Evolutionary conservation across 139 green algal species (phyloP), one percentile per base, ranked within the genome.

Genomic region (Micractinium sp.): DNA sequence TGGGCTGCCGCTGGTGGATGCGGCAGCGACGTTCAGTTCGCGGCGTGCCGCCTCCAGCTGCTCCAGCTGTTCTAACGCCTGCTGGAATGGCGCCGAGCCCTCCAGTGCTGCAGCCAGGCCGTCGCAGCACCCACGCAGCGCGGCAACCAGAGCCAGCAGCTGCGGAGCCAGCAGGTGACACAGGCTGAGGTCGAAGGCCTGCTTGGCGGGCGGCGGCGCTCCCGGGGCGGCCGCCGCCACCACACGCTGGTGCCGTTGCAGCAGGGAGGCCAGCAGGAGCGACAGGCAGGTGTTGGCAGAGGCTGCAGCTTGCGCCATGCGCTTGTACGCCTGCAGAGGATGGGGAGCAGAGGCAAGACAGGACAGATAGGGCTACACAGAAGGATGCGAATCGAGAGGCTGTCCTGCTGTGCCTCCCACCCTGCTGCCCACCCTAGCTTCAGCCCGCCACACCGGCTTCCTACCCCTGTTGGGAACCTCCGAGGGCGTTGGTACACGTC

Each of bases 321-420:
- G 77, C 77, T 82, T 82, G 39, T 85, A 71, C 47, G 80, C 80
- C 80, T 85, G 80, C 78, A 73, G 76, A 38, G 38, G 14, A 60
- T 22, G 15, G 38, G 38, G 36, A 16, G 1, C 1, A 35, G n/a
- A 39, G 31, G 73, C 31, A 79, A n/a, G 75, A 35, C 35, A 77
- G 14, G 60, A 16, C 14, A 67, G 60, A 67, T 67, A 67, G 60
- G 60, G 60, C 15, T n/a, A n/a, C n/a, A n/a, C n/a, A n/a, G n/a
- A n/a, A n/a, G n/a, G n/a, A n/a, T n/a, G n/a, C n/a, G n/a, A n/a
- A n/a, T n/a, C n/a, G n/a, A n/a, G n/a, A n/a, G n/a, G n/a, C n/a
- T n/a, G n/a, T n/a, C n/a, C n/a, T n/a, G n/a, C n/a, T n/a, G n/a
- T n/a, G n/a, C n/a, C n/a, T n/a, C n/a, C n/a, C n/a, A n/a, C n/a